Conservation (phyloP, 768 basidiomycete genomes). For the Tricholoma sp. region DNA sequence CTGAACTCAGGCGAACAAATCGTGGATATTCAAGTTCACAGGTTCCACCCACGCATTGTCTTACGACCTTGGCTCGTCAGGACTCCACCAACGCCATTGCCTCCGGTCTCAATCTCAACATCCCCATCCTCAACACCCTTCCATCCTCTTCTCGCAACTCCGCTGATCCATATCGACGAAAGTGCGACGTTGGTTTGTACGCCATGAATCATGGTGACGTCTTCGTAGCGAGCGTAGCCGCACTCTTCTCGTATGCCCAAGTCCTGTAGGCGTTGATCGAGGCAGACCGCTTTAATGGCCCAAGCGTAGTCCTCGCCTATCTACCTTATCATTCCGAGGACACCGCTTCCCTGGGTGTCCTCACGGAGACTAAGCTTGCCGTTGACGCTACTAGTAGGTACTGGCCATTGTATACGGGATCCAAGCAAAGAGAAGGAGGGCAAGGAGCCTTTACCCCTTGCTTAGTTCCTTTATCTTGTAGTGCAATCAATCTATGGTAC, state of each 20-base stretch:
- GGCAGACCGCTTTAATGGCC: conserved; percentile 86
- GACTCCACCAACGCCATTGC: conserved; percentile 92
- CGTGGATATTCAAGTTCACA: too few relatives aligned
- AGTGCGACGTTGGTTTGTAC: conserved; percentile 95
- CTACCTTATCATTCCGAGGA: conserved; percentile 83
- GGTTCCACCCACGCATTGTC: too few relatives aligned
- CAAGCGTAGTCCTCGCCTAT: conserved; percentile 90
- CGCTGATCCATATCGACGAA: conserved; percentile 69
- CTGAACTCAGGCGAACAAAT: too few relatives aligned
- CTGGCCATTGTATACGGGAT: conserved; percentile 99
- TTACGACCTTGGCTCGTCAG: conserved; percentile 93
- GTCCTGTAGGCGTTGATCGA: conserved; percentile 89
- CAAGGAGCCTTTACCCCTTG: conserved; percentile 85
- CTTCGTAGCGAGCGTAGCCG: conserved; percentile 92
- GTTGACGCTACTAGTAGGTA: conserved; percentile 95
- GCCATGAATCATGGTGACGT: conserved; percentile 98
- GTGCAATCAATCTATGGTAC: too few relatives aligned
- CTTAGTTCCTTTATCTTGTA: too few relatives aligned
- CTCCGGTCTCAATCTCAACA: conserved; percentile 87
- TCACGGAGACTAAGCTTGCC: conserved; percentile 96
- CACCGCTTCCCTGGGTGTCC: conserved; percentile 76
- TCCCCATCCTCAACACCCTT: conserved; percentile 89
- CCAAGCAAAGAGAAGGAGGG: conserved; percentile 73
- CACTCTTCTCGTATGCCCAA: conserved; percentile 96
- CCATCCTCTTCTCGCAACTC: conserved; percentile 80